These are phyloP conservation scores for Gossypium laxum DNA, from an alignment of 441 rosid species.

Conservation along the genomic window DNA sequence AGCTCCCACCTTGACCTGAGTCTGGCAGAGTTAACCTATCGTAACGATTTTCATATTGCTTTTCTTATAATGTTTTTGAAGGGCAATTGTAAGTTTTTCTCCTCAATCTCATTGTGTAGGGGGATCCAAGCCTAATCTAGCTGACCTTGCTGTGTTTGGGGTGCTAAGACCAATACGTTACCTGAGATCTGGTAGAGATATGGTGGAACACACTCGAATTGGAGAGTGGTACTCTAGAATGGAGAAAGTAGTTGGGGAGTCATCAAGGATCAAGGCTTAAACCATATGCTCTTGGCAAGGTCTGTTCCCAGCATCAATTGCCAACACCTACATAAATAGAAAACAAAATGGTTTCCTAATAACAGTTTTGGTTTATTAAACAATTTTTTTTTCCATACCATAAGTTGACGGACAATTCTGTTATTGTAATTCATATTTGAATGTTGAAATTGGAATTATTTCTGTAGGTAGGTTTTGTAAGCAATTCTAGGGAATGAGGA, in stretches of 20 bases:
- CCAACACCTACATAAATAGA: neutral
- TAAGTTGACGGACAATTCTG: neutral
- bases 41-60: neutral
- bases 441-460: neutral
- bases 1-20: neutral
- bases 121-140: slow-evolving; percentile 36
- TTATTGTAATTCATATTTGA: neutral
- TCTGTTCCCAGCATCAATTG: neutral
- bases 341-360: neutral
- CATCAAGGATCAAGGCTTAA: slow-evolving; percentile 32
- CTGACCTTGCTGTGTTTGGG: slow-evolving; percentile 38
- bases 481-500: neutral
- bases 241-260: slow-evolving; percentile 30
- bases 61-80: slow-evolving; percentile 1
- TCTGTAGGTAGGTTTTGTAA: neutral
- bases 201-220: slow-evolving; percentile 38
- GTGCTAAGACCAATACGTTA: slow-evolving; percentile 36
- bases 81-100: neutral
- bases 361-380: neutral
- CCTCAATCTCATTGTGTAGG: slow-evolving; percentile 18
- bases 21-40: neutral
- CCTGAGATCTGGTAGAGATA: slow-evolving; percentile 36
- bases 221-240: slow-evolving; percentile 42
- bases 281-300: neutral
- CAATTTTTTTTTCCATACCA: neutral